phyloP scores from a whole-genome alignment of 306 rosid genomes.

The Parietaria judaica region DNA sequence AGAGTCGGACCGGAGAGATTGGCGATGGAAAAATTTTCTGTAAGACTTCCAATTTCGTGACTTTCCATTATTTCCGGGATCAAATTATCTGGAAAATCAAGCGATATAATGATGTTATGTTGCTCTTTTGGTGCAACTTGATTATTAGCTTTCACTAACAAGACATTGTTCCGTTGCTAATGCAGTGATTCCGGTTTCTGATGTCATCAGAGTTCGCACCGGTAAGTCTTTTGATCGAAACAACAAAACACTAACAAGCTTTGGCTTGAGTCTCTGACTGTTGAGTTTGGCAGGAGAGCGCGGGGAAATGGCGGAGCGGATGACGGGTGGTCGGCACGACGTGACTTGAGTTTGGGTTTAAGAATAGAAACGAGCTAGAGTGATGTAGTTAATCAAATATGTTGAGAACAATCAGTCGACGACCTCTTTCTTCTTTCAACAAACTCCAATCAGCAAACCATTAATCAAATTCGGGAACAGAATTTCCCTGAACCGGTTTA shows the following conservation, averaged over 20 bases:
- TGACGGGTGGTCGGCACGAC: constrained; percentile 63
- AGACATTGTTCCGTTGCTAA: constrained; percentile 8
- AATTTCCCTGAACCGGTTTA: too few relatives aligned
- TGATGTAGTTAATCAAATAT: too few relatives aligned
- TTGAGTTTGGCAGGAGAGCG: constrained; percentile 59
- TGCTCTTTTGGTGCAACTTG: not conserved
- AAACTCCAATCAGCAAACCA: too few relatives aligned
- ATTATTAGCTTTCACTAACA: not conserved
- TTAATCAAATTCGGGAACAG: too few relatives aligned
- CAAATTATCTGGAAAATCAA: too few relatives aligned
- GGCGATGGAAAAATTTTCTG: constrained; percentile 95
- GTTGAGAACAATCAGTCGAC: too few relatives aligned
- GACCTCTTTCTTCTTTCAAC: too few relatives aligned
- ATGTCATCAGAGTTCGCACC: constrained; percentile 76
- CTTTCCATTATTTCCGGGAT: not conserved
- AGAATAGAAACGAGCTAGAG: too few relatives aligned
- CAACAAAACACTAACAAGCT: not conserved
- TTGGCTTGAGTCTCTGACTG: not conserved
- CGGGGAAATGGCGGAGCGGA: constrained; percentile 71
- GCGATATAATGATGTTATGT: too few relatives aligned
- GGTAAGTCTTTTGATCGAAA: constrained; percentile 38
- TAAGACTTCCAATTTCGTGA: constrained; percentile 32
- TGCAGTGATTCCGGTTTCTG: constrained; percentile 80
- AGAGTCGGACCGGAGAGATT: constrained; percentile 83
- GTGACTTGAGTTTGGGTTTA: constrained; percentile 5